Evolutionary conservation across 495 filamentous ascomycete species (phyloP).

Genomic region (Echria macrotheca): DNA sequence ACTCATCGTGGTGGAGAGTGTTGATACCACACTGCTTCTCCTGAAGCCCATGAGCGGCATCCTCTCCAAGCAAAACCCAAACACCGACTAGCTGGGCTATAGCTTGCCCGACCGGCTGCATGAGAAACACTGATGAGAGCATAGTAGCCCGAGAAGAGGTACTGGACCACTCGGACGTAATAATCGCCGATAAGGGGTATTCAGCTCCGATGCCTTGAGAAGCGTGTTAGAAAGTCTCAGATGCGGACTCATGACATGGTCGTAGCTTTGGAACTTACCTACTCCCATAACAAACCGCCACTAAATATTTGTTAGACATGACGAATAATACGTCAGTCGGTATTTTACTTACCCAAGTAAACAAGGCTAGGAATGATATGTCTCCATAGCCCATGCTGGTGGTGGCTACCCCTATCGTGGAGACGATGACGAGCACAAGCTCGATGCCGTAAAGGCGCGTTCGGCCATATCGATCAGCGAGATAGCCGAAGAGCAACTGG

Average conservation of each 20-base stretch:
- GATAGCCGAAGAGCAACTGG: constrained; percentile 66
- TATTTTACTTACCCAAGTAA: constrained; percentile 28
- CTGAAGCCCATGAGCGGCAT: constrained; percentile 50
- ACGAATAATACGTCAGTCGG: too few relatives aligned
- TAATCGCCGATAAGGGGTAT: constrained; percentile 69
- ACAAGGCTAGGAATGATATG: constrained; percentile 31
- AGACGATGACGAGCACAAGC: constrained; percentile 71
- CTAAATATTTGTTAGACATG: too few relatives aligned
- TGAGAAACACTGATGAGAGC: constrained; percentile 73
- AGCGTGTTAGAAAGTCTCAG: constrained; percentile 52
- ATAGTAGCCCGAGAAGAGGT: constrained; percentile 72
- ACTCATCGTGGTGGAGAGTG: constrained; percentile 50
- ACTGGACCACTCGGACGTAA: constrained; percentile 67
- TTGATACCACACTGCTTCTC: constrained; percentile 37
- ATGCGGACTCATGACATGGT: neutral
- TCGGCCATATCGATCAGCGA: constrained; percentile 70
- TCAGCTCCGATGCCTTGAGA: constrained; percentile 64
- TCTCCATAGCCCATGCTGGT: constrained; percentile 49
- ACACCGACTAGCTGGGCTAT: constrained; percentile 62
- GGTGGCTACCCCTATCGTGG: constrained; percentile 63
- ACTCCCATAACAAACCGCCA: constrained; percentile 37
- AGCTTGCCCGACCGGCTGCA: constrained; percentile 72
- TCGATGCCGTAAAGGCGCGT: constrained; percentile 77
- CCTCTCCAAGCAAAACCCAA: constrained; percentile 62
- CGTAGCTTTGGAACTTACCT: constrained; percentile 16